phyloP scores from a whole-genome alignment of 345 rosid genomes.

The Syzygium grande region DNA sequence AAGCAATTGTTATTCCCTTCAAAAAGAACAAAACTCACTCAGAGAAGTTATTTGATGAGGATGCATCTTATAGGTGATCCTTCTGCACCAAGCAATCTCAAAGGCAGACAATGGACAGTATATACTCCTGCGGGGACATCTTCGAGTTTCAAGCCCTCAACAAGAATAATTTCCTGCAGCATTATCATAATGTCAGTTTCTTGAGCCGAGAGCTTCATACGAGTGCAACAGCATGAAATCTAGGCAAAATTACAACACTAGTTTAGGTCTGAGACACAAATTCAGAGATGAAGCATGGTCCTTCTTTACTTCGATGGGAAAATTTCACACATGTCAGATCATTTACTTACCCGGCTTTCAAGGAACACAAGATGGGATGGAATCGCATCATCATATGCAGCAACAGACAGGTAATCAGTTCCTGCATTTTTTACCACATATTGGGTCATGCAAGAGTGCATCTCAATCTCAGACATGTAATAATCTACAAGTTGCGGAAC shows the following conservation, averaged over 20 bases:
- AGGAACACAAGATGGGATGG: slow-evolving; percentile 39
- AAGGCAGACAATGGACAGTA: slow-evolving; percentile 56
- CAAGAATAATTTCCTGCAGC: slow-evolving; percentile 45
- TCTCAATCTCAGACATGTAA: not conserved
- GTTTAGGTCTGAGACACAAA: not conserved
- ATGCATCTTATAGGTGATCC: slow-evolving; percentile 70
- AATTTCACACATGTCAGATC: not conserved
- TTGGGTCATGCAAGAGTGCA: not conserved
- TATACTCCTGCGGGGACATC: slow-evolving; percentile 41
- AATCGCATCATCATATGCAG: slow-evolving; percentile 44
- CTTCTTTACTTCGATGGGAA: not conserved
- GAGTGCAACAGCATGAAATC: not conserved
- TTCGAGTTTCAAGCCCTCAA: slow-evolving; percentile 61
- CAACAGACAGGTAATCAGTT: slow-evolving; percentile 67
- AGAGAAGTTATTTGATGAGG: slow-evolving; percentile 40
- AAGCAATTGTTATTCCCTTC: not conserved
- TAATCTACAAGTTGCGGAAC: not conserved
- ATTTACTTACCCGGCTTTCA: slow-evolving; percentile 30
- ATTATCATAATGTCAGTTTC: not conserved
- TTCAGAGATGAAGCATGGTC: not conserved
- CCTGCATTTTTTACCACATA: slow-evolving; percentile 26
- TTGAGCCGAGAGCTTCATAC: not conserved
- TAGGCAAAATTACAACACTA: not conserved
- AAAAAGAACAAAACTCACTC: not conserved
- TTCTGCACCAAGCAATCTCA: slow-evolving; percentile 55